Percentiles rank a stretch among this genome's conserved stretches.
These are phyloP conservation scores for Gyromitra esculenta DNA, from an alignment of 2,329 filamentous ascomycete genomes.

Conservation along the genomic window DNA sequence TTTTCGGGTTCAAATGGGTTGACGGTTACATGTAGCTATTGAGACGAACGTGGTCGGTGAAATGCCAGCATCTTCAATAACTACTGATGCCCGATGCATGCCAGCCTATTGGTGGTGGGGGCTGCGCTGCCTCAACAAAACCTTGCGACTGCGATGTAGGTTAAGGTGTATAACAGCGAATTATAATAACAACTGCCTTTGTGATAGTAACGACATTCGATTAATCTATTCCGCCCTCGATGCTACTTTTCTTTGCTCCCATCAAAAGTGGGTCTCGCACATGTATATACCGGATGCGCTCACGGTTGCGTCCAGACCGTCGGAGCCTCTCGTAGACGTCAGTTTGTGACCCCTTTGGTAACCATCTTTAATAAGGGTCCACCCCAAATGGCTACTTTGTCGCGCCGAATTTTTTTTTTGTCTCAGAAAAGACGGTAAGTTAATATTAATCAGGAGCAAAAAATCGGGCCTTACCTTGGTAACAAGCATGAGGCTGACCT, in stretches of 20 bases:
- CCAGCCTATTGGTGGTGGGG: conserved; percentile 22
- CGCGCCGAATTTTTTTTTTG: conserved; percentile 29
- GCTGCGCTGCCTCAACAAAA: conserved; percentile 20
- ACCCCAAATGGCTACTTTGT: conserved; percentile 23
- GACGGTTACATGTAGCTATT: neutral
- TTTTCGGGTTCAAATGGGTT: neutral
- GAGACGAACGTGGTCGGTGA: conserved; percentile 3
- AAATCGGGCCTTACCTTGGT: conserved; percentile 30
- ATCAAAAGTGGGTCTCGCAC: conserved; percentile 34
- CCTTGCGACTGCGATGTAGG: conserved; percentile 1
- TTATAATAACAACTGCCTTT: conserved; percentile 37
- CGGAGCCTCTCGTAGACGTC: conserved; percentile 23
- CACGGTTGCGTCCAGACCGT: conserved; percentile 32
- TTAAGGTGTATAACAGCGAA: conserved; percentile 20
- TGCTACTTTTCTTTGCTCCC: conserved; percentile 29
- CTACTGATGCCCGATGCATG: conserved; percentile 20
- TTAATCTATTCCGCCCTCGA: conserved; percentile 34
- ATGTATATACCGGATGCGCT: conserved; percentile 28
- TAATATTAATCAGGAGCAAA: conserved; percentile 43
- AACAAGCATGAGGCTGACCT: conserved; percentile 29
- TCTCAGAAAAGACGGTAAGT: conserved; percentile 29
- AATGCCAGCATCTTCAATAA: neutral
- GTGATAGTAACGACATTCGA: conserved; percentile 14
- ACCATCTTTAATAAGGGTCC: conserved; percentile 7
- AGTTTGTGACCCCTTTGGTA: conserved; percentile 42